These are phyloP conservation scores for Clonostachys rhizophaga DNA, from an alignment of 2,329 filamentous ascomycete genomes.

Conservation along the genomic window DNA sequence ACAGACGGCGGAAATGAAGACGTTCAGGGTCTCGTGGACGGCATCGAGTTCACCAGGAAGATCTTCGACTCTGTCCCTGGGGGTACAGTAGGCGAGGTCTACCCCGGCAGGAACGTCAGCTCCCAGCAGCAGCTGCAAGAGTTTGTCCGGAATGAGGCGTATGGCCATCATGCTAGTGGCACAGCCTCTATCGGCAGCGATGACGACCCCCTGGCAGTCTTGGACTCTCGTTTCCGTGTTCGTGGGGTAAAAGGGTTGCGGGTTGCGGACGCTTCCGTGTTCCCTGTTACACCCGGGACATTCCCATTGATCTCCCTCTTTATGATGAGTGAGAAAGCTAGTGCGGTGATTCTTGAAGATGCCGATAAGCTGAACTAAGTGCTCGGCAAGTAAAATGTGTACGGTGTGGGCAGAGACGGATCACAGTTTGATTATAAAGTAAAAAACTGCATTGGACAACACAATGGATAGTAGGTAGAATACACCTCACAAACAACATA, in stretches of 20 bases:
- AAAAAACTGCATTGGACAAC: too few species aligned
- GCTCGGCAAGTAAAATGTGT: too few species aligned
- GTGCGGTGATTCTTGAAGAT: slow-evolving; percentile 1
- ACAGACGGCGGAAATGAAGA: slow-evolving; percentile 32
- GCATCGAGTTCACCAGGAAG: slow-evolving; percentile 33
- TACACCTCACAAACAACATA: too few species aligned
- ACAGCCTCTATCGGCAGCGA: slow-evolving; percentile 50
- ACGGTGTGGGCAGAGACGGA: too few species aligned
- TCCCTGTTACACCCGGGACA: slow-evolving; percentile 42
- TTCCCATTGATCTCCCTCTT: slow-evolving; percentile 44
- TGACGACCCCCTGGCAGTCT: slow-evolving; percentile 44
- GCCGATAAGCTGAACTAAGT: too few species aligned
- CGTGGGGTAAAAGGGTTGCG: slow-evolving; percentile 46
- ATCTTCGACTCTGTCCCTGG: slow-evolving; percentile 9
- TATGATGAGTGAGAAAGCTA: slow-evolving; percentile 53
- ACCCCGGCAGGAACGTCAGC: slow-evolving; percentile 22
- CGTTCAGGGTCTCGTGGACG: slow-evolving; percentile 37
- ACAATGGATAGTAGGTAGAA: too few species aligned
- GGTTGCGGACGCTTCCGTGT: slow-evolving; percentile 57
- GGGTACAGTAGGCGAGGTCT: slow-evolving; percentile 29
- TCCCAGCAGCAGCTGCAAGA: slow-evolving; percentile 1
- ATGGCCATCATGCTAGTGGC: slow-evolving; percentile 54
- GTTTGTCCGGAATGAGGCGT: slow-evolving; percentile 31
- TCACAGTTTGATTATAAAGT: too few species aligned
- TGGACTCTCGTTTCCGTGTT: slow-evolving; percentile 52